phyloP scores from a whole-genome alignment of 805 yeast species.

The Sugiyamaella marilandica region DNA sequence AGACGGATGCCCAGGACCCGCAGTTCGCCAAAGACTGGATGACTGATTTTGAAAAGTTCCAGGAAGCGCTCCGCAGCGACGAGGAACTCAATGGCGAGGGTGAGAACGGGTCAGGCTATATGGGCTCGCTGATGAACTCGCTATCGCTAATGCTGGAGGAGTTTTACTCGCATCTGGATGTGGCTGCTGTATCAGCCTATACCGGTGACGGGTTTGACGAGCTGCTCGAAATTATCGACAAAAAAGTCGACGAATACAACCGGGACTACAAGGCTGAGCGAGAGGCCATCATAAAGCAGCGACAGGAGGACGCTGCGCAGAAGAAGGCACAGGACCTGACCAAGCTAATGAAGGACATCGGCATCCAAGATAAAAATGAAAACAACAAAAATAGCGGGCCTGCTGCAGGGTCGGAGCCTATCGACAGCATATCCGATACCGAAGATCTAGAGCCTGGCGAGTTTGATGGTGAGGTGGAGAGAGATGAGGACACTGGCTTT shows the following conservation, averaged over 20 bases:
- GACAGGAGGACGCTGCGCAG: conserved; percentile 67
- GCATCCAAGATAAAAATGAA: conserved; percentile 43
- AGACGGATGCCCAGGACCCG: conserved; percentile 82
- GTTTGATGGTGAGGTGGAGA: conserved; percentile 27
- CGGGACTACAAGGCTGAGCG: conserved; percentile 80
- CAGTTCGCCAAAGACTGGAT: conserved; percentile 94
- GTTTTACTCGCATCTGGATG: conserved; percentile 87
- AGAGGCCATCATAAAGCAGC: conserved; percentile 70
- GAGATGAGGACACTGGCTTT: conserved; percentile 25
- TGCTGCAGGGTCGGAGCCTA: conserved; percentile 47
- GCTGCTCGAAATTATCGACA: conserved; percentile 76
- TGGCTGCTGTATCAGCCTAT: conserved; percentile 85
- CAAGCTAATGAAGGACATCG: conserved; percentile 81
- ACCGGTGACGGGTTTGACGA: conserved; percentile 96
- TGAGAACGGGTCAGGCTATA: conserved; percentile 71
- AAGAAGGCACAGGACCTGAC: conserved; percentile 67
- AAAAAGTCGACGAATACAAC: conserved; percentile 82
- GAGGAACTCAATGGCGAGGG: conserved; percentile 60
- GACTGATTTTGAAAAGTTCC: conserved; percentile 93
- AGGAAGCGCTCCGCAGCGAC: conserved; percentile 63
- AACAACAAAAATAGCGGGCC: conserved; percentile 49
- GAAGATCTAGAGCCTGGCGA: conserved; percentile 46
- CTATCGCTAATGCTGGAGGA: conserved; percentile 96
- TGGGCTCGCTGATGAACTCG: conserved; percentile 89
- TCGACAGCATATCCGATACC: conserved; percentile 51